phyloP scores from a whole-genome alignment of 352 stramenopile species.

The Globisporangium viniferum region DNA sequence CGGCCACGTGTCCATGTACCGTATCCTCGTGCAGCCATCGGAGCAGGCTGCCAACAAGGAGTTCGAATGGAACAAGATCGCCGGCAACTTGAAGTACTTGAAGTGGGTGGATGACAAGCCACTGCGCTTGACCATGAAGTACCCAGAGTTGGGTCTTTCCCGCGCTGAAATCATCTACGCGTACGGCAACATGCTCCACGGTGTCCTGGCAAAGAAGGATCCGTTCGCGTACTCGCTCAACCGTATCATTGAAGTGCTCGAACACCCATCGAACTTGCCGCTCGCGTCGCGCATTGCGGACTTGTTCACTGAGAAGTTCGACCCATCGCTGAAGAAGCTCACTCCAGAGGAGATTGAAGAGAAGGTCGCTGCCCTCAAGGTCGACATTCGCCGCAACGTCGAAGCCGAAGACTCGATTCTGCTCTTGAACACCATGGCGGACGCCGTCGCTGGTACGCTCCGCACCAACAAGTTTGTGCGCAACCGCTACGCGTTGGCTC shows the following conservation, averaged over 20 bases:
- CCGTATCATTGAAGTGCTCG: slow-evolving; percentile 92
- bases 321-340: slow-evolving; percentile 47
- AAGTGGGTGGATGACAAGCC: slow-evolving; percentile 86
- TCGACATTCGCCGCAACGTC: slow-evolving; percentile 71
- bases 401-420: slow-evolving; percentile 71
- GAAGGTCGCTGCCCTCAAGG: slow-evolving; percentile 51
- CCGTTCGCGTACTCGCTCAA: slow-evolving; percentile 93
- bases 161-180: slow-evolving; percentile 95
- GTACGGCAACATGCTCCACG: slow-evolving; percentile 95
- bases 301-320: slow-evolving; percentile 92
- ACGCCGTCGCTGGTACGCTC: slow-evolving; percentile 70
- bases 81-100: slow-evolving; percentile 86
- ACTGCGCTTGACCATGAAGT: slow-evolving; percentile 69
- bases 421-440: slow-evolving; percentile 75
- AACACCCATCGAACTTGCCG: slow-evolving; percentile 87
- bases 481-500: slow-evolving; percentile 76
- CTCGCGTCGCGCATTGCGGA: slow-evolving; percentile 92
- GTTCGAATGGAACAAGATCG: slow-evolving; percentile 83
- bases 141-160: slow-evolving; percentile 89
- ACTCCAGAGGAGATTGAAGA: slow-evolving; percentile 43
- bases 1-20: slow-evolving; percentile 73
- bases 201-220: slow-evolving; percentile 92
- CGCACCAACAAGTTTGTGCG: slow-evolving; percentile 83
- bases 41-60: slow-evolving; percentile 49
- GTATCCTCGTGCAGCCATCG: slow-evolving; percentile 75